These are phyloP conservation scores for Apiotrichum sp. DNA, from an alignment of 1,284 basidiomycete genomes.

Conservation along the genomic window DNA sequence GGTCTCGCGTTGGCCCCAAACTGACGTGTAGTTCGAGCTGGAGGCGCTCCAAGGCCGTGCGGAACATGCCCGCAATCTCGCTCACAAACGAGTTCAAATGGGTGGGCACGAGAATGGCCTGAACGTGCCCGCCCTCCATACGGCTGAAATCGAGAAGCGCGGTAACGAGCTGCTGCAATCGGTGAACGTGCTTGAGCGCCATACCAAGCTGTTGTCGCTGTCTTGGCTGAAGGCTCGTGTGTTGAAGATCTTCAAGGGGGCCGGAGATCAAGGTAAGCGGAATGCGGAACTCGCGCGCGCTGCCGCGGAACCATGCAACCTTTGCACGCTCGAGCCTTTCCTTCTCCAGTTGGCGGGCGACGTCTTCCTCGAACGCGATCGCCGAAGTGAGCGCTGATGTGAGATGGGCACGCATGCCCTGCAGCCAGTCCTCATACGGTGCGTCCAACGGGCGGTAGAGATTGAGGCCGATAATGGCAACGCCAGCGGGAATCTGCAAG, in stretches of 20 bases:
- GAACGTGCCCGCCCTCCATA: slow-evolving; percentile 29
- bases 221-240: slow-evolving; percentile 4
- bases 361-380: slow-evolving; percentile 7
- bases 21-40: slow-evolving; percentile 23
- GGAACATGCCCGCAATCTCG: slow-evolving; percentile 40
- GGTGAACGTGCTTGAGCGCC: slow-evolving; percentile 27
- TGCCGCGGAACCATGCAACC: slow-evolving; percentile 27
- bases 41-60: slow-evolving; percentile 21
- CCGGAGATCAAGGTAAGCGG: slow-evolving; percentile 30
- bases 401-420: slow-evolving; percentile 15
- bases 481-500: slow-evolving; percentile 18
- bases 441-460: slow-evolving; percentile 25
- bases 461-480: slow-evolving; percentile 41
- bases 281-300: slow-evolving; percentile 28
- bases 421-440: slow-evolving; percentile 29
- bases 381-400: slow-evolving; percentile 9
- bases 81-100: slow-evolving; percentile 31
- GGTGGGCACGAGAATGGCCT: slow-evolving; percentile 30
- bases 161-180: slow-evolving; percentile 31
- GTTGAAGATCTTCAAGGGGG: slow-evolving; percentile 26
- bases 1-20: slow-evolving; percentile 22
- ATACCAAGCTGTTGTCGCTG: slow-evolving; percentile 16
- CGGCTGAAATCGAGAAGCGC: slow-evolving; percentile 32
- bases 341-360: slow-evolving; percentile 5
- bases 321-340: slow-evolving; percentile 20